phyloP scores from a whole-genome alignment of 108 stramenopile species.

The Discostella stelligeroides region DNA sequence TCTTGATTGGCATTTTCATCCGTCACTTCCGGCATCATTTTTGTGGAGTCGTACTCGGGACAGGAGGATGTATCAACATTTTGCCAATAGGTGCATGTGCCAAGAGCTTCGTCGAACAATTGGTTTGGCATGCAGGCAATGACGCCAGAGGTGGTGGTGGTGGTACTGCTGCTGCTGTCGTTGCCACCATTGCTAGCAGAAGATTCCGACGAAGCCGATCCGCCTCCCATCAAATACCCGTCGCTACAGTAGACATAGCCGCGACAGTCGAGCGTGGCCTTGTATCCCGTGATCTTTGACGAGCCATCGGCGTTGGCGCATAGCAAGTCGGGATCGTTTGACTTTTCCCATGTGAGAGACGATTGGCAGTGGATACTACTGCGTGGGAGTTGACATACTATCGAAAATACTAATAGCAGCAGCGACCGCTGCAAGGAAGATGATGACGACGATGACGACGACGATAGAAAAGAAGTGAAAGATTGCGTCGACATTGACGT shows the following conservation, averaged over 20 bases:
- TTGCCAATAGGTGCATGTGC: conserved; percentile 38
- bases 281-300: conserved; percentile 24
- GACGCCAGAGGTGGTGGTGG: background rate
- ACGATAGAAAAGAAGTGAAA: no score
- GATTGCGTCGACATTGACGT: no score
- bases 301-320: conserved; percentile 11
- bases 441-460: no score
- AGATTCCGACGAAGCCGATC: background rate
- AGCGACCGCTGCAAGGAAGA: no score
- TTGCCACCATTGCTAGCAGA: background rate
- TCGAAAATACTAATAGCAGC: no score
- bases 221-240: conserved; percentile 42
- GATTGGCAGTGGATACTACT: no score
- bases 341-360: no score
- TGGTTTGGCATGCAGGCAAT: conserved; percentile 50
- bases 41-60: conserved; percentile 27
- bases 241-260: conserved; percentile 47
- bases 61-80: conserved; percentile 23
- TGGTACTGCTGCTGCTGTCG: background rate
- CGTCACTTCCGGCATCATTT: conserved; percentile 35
- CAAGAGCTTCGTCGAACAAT: conserved; percentile 26
- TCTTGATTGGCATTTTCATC: conserved; percentile 42
- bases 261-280: conserved; percentile 38
- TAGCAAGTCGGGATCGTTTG: conserved; percentile 37
- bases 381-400: no score